Base-by-base conservation (phyloP, 108 stramenopile species). In the Skeletonema grethae region DNA sequence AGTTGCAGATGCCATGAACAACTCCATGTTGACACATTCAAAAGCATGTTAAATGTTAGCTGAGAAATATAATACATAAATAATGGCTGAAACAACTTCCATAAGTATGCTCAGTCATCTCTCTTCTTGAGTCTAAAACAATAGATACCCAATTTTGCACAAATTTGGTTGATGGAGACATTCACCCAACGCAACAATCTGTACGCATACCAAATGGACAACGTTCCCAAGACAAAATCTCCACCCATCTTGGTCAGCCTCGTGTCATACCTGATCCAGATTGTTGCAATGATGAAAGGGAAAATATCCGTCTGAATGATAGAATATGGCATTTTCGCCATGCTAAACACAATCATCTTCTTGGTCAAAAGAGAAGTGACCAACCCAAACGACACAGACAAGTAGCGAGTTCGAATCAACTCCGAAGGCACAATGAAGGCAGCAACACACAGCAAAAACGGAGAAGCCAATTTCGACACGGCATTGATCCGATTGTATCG, bases 261-360 rank as follows among this genome's bases (percentile, higher is more conserved):
- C 8, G 43, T 31, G 43, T 80, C 83, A 29, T 61, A 76, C 58
- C 81, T 38, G 38, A 76, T 69, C 83, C 83, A 87, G 8, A 86
- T 46, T 3, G 85, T 69, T 8, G 70, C 81, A 4, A 80, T 50
- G 10, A 79, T 57, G 18, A 89, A 80, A 20, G 87, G 87, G 9
- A 90, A 7, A 2, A 80, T 79, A 59, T 95, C 94, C 70, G 73
- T 61, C 60, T 95, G 94, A 22, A 92, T 50, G 7, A 67, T 68
- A 2, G 90, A 86, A 73, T 76, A 92, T 8, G 91, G 63, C 89
- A 90, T 90, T 59, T 83, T 83, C 2, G 94, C 91, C 94, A 95
- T 95, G 48, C 77, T 79, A 73, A 84, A 95, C 13, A 89, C 83
- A 75, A 95, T 92, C 79, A 90, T 89, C 65, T 95, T 95, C 72